Evolutionary conservation across 345 rosid genomes (phyloP).

Genomic region (Erysimum cheiranthoides): DNA sequence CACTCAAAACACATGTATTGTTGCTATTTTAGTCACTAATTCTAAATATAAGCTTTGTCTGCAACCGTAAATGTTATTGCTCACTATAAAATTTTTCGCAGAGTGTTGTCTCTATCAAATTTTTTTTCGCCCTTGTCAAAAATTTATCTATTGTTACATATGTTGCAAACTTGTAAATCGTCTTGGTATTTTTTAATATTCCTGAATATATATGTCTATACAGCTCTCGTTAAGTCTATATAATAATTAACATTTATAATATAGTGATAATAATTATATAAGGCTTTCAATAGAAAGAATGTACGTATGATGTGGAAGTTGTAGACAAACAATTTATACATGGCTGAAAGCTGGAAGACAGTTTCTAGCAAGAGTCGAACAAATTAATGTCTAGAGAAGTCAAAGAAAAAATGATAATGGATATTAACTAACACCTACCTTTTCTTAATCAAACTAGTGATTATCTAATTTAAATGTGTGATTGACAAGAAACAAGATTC

Average conservation of each 20-base stretch:
- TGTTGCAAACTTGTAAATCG: neutral
- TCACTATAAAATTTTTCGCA: neutral
- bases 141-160: neutral
- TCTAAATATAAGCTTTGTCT: neutral
- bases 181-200: neutral
- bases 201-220: neutral
- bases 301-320: slow-evolving; percentile 8
- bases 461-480: neutral
- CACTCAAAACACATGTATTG: neutral
- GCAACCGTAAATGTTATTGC: neutral
- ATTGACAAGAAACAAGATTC: neutral
- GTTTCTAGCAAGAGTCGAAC: slow-evolving; percentile 13
- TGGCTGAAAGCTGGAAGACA: slow-evolving; percentile 39
- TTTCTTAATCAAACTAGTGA: slow-evolving; percentile 5
- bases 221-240: neutral
- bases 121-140: neutral
- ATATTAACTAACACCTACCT: slow-evolving; percentile 24
- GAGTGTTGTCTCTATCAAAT: neutral
- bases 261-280: neutral
- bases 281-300: neutral
- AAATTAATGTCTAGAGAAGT: slow-evolving; percentile 10
- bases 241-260: neutral
- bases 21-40: neutral
- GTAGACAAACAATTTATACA: slow-evolving; percentile 21
- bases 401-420: slow-evolving; percentile 15